phyloP scores from a whole-genome alignment of 2,329 filamentous ascomycete genomes.

The Fusarium penzigii region DNA sequence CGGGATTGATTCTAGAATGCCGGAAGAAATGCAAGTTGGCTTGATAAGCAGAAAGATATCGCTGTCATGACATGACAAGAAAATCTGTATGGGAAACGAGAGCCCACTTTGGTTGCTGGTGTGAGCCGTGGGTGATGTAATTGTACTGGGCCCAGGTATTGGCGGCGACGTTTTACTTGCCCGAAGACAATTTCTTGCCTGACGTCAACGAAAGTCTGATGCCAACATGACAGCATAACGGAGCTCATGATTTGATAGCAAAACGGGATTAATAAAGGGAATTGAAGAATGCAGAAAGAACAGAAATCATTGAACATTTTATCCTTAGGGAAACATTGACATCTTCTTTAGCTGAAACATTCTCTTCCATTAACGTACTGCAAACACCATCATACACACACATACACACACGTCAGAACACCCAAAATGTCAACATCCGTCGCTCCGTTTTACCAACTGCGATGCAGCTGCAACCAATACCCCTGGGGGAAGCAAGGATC shows the following conservation, averaged over 20 bases:
- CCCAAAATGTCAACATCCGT: slow-evolving; percentile 20
- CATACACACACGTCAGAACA: not conserved
- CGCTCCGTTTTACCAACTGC: slow-evolving; percentile 46
- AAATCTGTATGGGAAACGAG: too few relatives aligned
- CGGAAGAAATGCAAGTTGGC: not conserved
- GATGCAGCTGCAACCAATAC: slow-evolving; percentile 58
- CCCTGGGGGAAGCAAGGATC: slow-evolving; percentile 71
- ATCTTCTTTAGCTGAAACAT: too few relatives aligned
- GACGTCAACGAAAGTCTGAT: slow-evolving; percentile 26
- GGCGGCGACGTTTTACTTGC: slow-evolving; percentile 3
- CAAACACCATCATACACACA: slow-evolving; percentile 1
- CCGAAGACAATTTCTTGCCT: slow-evolving; percentile 9
- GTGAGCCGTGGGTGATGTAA: slow-evolving; percentile 15
- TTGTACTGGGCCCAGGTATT: slow-evolving; percentile 11
- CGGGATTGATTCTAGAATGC: not conserved
- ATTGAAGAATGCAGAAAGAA: too few relatives aligned
- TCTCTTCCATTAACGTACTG: not conserved
- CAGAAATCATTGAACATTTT: too few relatives aligned
- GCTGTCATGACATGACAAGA: too few relatives aligned
- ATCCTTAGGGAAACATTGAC: not conserved
- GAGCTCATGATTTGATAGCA: too few relatives aligned
- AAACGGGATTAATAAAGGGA: too few relatives aligned
- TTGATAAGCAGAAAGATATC: not conserved
- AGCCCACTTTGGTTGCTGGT: not conserved
- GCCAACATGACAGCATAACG: slow-evolving; percentile 17